Base-by-base conservation (phyloP, 176 grass and related monocot genomes). In the Bolboschoenus planiculmis region DNA sequence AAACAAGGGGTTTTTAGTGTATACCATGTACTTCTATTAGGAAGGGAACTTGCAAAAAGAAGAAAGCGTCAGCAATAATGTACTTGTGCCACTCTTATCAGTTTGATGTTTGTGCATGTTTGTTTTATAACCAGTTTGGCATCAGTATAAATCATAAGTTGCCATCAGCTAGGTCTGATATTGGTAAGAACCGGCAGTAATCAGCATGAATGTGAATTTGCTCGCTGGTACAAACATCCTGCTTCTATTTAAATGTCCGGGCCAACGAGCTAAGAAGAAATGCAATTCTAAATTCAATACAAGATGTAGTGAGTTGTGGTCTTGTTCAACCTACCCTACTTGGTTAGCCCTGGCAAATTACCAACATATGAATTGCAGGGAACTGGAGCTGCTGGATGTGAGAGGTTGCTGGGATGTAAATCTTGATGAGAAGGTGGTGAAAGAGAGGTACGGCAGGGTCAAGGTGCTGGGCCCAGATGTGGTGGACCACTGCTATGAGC, bases 331-430 rank as follows among this genome's bases (percentile, higher is more conserved):
- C 37, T 1, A 21, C 2, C 18, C 1, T 20, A 26, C 16, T 21
- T 72, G 37, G 7, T 44, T 8, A 43, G 8, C 40, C 21, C 10
- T n/a, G 37, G 10, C 39, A 73, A 44, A 40, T 72, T 76, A 33
- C 26, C 6, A 29, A 23, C 67, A 42, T 14, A 76, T 76, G 11
- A 76, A 29, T 14, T 46, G 7, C 58, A 82, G 83, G 2, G 93
- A 93, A 46, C 89, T 99, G 76, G 84, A 91, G 84, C 88, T 89
- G 74, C 82, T 99, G 51, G 97, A 99, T 81, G 81, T 99, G 6
- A 85, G 97, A 20, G 97, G 97, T 7, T 99, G 97, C 87, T 99
- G 97, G 97, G 85, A 89, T 50, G 97, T 99, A 24, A 81, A 90
- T 59, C 72, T 90, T 3, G 91, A 99, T 20, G 91, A 96, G 79